A percentile compares a stretch with the other conserved stretches of the same genome.
Conservation (phyloP, 192 early-diverging fungal genomes). For the Dimargaris verticillata region DNA sequence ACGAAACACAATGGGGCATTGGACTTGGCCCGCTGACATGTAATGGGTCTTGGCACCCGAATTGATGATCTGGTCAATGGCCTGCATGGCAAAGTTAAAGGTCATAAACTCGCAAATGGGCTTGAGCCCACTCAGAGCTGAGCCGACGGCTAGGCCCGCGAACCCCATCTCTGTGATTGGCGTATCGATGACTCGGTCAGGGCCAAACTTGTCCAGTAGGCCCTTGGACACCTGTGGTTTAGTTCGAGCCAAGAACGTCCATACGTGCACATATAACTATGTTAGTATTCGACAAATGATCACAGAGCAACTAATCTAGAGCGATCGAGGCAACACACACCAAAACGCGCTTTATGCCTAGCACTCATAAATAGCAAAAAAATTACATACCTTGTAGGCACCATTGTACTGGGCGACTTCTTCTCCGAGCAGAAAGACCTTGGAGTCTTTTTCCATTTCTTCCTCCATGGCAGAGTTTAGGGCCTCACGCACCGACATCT, state of each 20-base stretch:
- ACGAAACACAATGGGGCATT: constrained; percentile 92
- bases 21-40: constrained; percentile 83
- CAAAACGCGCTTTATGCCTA: no score
- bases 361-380: not conserved
- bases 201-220: constrained; percentile 91
- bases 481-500: constrained; percentile 96
- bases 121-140: constrained; percentile 81
- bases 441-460: constrained; percentile 83
- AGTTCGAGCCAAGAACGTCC: not conserved
- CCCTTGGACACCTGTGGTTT: constrained; percentile 79
- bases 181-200: constrained; percentile 93
- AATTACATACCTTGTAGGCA: constrained; percentile 79
- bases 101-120: constrained; percentile 99
- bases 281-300: not conserved
- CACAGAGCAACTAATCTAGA: not conserved
- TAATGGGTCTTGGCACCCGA: constrained; percentile 96
- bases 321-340: not conserved
- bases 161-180: constrained; percentile 99
- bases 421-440: constrained; percentile 86
- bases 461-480: constrained; percentile 94
- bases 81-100: constrained; percentile 99
- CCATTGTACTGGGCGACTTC: constrained; percentile 99
- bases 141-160: constrained; percentile 86
- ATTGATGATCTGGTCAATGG: constrained; percentile 98
- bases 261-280: not conserved